phyloP scores from a whole-genome alignment of 192 early-diverging fungal species.

The Coemansia sp. region DNA sequence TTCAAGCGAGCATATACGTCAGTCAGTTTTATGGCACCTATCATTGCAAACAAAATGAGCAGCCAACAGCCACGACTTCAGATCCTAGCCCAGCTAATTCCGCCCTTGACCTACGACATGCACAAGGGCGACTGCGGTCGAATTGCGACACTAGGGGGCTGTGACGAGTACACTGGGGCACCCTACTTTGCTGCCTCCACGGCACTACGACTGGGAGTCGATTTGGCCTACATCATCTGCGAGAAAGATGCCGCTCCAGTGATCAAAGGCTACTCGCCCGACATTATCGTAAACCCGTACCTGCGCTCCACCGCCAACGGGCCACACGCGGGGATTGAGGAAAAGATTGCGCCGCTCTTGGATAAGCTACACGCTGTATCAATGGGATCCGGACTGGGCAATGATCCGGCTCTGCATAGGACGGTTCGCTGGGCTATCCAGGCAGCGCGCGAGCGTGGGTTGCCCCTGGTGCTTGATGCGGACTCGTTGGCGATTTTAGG shows the following conservation, averaged over 20 bases:
- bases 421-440: slow-evolving; percentile 66
- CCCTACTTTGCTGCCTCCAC: slow-evolving; percentile 72
- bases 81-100: slow-evolving; percentile 42
- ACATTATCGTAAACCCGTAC: slow-evolving; percentile 94
- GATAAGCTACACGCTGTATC: slow-evolving; percentile 79
- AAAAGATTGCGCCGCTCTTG: slow-evolving; percentile 56
- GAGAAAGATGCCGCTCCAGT: slow-evolving; percentile 69
- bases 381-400: slow-evolving; percentile 88
- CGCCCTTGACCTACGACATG: slow-evolving; percentile 35
- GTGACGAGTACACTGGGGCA: slow-evolving; percentile 79
- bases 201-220: slow-evolving; percentile 65
- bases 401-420: slow-evolving; percentile 68
- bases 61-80: slow-evolving; percentile 40
- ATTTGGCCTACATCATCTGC: slow-evolving; percentile 84
- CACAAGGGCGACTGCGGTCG: slow-evolving; percentile 53
- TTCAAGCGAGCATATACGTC: slow-evolving; percentile 33
- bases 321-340: slow-evolving; percentile 31
- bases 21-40: slow-evolving; percentile 42
- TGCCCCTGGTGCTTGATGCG: slow-evolving; percentile 91
- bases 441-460: slow-evolving; percentile 57
- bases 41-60: slow-evolving; percentile 48
- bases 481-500: slow-evolving; percentile 82
- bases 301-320: slow-evolving; percentile 52
- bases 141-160: slow-evolving; percentile 38
- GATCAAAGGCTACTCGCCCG: slow-evolving; percentile 81